Base-by-base conservation (phyloP, 768 basidiomycete species). In the Trametes cubensis region DNA sequence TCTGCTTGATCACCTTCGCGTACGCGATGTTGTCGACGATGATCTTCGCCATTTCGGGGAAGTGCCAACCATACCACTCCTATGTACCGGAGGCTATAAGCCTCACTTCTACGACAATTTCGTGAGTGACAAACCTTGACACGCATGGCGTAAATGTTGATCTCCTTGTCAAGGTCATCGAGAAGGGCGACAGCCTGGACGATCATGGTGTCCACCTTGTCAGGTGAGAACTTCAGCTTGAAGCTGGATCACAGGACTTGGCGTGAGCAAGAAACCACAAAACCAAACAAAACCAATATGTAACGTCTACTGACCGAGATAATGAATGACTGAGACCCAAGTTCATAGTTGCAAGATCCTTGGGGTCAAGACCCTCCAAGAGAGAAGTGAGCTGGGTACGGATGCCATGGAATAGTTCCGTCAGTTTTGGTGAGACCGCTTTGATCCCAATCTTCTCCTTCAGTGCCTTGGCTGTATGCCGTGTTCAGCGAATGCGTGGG, bases 1-100 rank as follows among this genome's bases (percentile, higher is more conserved):
- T 96, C 38, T 83, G 76, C 58, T 89, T 90, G 69, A 99, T 86
- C 60, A 90, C 89, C 79, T 94, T 97, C 62, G 97, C 95, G 74
- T 98, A 98, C 20, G 96, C 95, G 61, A 95, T 78, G 77, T 97
- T 99, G 81, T 99, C 97, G 62, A 88, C 86, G 67, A 99, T 91
- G 73, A 99, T 98, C 80, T 98, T 98, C 61, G 89, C 91, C 90
- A 99, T 92, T 77, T 99, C 97, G 5, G 97, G 97, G 84, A 99
- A 99, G 80, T 99, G 97, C 97, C 97, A 99, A 40, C 97, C 97
- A 70, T 99, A 99, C 97, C 97, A 99, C 85, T 99, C 97, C 96
- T 97, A 68, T n/a, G 44, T 7, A n/a, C 14, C 34, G 18, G 6
- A 11, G 11, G 23, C 11, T 20, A 20, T 25, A 5, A 49, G 17